These are phyloP conservation scores for Xerocomus spinulosus DNA, from an alignment of 768 basidiomycete genomes.

Conservation along the genomic window DNA sequence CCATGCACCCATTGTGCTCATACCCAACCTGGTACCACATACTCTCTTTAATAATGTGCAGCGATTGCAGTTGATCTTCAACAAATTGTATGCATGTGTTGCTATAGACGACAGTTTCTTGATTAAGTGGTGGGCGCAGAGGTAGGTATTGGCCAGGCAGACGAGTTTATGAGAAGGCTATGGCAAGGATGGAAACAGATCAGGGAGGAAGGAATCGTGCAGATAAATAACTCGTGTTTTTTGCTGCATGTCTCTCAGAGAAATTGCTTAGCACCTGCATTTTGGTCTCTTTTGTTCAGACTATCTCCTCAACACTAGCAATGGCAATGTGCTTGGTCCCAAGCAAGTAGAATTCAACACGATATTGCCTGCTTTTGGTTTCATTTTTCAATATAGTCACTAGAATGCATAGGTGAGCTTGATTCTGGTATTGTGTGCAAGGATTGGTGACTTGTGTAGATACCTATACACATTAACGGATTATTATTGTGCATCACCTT, in stretches of 20 bases:
- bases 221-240: constrained; percentile 34
- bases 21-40: constrained; percentile 84
- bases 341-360: constrained; percentile 99
- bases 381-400: constrained; percentile 62
- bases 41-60: constrained; percentile 61
- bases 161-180: constrained; percentile 79
- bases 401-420: constrained; percentile 76
- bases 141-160: constrained; percentile 72
- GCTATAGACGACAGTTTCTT: constrained; percentile 76
- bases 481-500: constrained; percentile 59
- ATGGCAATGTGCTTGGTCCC: constrained; percentile 37
- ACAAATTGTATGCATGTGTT: constrained; percentile 79
- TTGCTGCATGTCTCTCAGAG: constrained; percentile 2
- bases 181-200: constrained; percentile 85
- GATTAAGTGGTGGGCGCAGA: constrained; percentile 81
- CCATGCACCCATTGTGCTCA: constrained; percentile 84
- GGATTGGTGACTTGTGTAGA: constrained; percentile 35
- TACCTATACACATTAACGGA: constrained; percentile 61
- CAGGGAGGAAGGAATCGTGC: constrained; percentile 55
- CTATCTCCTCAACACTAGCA: constrained; percentile 73
- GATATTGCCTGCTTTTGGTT: constrained; percentile 89
- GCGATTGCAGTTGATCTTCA: constrained; percentile 71
- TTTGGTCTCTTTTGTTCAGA: constrained; percentile 93
- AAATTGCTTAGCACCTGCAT: constrained; percentile 58
- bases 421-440: no score